phyloP scores from a whole-genome alignment of 306 rosid species.

The Cucurbita moschata region DNA sequence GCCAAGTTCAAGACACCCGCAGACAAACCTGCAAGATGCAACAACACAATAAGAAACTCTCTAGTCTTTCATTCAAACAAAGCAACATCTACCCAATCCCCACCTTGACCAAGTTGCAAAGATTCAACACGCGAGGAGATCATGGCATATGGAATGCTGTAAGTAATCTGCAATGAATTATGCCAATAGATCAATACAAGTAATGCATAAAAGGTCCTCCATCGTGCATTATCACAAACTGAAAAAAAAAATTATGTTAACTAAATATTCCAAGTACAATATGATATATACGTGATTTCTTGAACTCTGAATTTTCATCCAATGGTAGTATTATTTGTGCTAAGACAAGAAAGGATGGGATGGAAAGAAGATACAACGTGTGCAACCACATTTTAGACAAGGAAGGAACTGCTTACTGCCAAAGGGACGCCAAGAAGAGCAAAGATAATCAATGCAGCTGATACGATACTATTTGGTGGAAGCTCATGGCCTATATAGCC shows the following conservation, averaged over 20 bases:
- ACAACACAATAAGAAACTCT: slow-evolving; percentile 13
- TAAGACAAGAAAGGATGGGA: background rate
- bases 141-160: slow-evolving; percentile 88
- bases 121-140: slow-evolving; percentile 65
- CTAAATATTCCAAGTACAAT: background rate
- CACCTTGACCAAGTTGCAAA: slow-evolving; percentile 93
- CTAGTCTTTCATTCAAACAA: background rate
- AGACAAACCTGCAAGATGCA: slow-evolving; percentile 62
- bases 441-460: slow-evolving; percentile 49
- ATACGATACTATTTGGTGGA: slow-evolving; percentile 57
- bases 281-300: background rate
- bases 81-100: background rate
- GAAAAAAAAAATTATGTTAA: background rate
- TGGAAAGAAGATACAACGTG: background rate
- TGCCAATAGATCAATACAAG: background rate
- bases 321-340: background rate
- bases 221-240: background rate
- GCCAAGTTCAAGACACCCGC: slow-evolving; percentile 91
- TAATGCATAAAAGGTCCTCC: background rate
- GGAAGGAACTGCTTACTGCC: slow-evolving; percentile 45
- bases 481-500: slow-evolving; percentile 32
- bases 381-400: background rate
- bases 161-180: slow-evolving; percentile 65
- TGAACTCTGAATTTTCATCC: background rate
- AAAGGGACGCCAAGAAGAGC: slow-evolving; percentile 77